Evolutionary conservation across 2,329 filamentous ascomycete species (phyloP), one percentile per base, ranked within the genome.

Genomic region (Clonostachys rosea): DNA sequence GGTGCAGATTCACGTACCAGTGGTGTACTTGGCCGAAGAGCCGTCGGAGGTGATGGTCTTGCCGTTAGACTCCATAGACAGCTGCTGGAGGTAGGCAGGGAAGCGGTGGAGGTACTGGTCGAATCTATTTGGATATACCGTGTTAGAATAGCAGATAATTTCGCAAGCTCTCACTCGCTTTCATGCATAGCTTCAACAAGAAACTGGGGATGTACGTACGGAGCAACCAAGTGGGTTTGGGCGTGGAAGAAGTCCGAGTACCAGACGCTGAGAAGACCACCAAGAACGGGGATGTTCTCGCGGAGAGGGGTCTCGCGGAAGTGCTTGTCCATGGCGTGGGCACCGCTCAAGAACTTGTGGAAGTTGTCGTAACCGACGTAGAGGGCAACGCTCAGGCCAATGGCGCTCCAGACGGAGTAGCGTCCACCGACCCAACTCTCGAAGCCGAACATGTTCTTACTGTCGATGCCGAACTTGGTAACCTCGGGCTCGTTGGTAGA

Each of bases 371-470:
- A 99, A 65, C 94, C 94, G 66, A 99, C 87, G 77, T 96, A 96
- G 56, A 99, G 79, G 58, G 87, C 87, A 49, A 99, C 91, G 54
- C 90, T 96, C 52, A 99, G 77, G 58, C 94, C 94, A 63, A 99
- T 99, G 67, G 94, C 94, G 58, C 91, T 96, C 94, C 94, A 99
- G 56, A 99, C 94, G 50, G 91, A 96, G 82, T 99, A 99, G 50
- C 94, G 88, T 49, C 94, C 94, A 67, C 94, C 94, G 45, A 97
- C 92, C 94, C 94, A 99, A 72, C 89, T 95, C 71, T 92, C 91
- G 67, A 99, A 99, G 60, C 91, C 91, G 64, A 99, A 99, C 94
- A 99, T 99, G 81, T 97, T 99, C 81, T 92, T 92, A 73, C 85
- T 86, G 74, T 97, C 92, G 62, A 99, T 99, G 56, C 94, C 94